A percentile compares a stretch with the other conserved stretches of the same genome.
Conservation (phyloP, 179 eudicot species). For the Beta lomatogona region DNA sequence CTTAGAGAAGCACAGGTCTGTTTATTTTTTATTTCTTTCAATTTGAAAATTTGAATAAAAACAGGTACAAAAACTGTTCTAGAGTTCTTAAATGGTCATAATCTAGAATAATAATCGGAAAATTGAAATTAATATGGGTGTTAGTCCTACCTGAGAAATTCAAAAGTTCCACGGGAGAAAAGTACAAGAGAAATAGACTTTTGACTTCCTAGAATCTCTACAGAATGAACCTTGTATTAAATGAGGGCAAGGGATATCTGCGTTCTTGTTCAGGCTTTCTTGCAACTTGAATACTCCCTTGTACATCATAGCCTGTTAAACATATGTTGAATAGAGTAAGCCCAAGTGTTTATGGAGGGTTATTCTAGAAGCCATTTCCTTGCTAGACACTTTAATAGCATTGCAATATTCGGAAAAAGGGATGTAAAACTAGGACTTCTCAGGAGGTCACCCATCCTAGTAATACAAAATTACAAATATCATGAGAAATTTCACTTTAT, state of each 20-base stretch:
- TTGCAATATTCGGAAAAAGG: not conserved
- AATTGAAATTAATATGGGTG: not conserved
- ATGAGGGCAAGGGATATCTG: not conserved
- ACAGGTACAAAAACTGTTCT: no score
- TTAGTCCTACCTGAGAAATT: not conserved
- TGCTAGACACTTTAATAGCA: not conserved
- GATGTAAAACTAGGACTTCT: not conserved
- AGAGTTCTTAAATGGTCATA: not conserved
- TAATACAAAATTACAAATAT: not conserved
- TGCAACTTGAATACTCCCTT: not conserved
- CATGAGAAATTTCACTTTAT: not conserved
- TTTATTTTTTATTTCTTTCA: not conserved
- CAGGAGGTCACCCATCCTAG: not conserved
- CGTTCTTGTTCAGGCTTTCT: not conserved
- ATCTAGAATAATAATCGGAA: not conserved
- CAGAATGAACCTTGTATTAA: not conserved
- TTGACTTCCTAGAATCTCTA: not conserved
- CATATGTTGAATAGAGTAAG: not conserved
- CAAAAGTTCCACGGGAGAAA: not conserved
- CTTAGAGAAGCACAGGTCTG: constrained; percentile 58
- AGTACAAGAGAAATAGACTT: not conserved
- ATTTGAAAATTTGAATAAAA: no score
- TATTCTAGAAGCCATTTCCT: not conserved
- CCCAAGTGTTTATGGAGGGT: not conserved
- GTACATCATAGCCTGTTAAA: not conserved